Conservation (phyloP, 441 rosid species). For the Pelargonium myrrhifolium region DNA sequence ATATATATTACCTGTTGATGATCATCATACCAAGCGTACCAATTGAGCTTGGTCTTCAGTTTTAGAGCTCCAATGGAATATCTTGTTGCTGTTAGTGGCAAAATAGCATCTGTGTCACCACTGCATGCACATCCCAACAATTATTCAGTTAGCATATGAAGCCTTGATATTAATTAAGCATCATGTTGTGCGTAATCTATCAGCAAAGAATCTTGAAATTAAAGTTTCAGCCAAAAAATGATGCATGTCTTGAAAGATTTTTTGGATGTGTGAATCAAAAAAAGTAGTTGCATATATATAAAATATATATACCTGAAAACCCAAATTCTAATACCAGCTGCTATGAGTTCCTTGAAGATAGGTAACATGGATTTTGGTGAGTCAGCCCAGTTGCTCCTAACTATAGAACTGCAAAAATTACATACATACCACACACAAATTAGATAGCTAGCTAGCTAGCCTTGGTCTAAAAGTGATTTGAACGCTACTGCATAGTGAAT, state of each 20-base stretch:
- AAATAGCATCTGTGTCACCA: slow-evolving; percentile 35
- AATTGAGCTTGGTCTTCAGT: slow-evolving; percentile 20
- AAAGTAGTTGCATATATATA: not conserved
- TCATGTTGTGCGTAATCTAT: no score
- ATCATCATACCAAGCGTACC: slow-evolving; percentile 39
- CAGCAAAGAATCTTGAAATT: no score
- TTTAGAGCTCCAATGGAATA: slow-evolving; percentile 28
- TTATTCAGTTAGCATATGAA: no score
- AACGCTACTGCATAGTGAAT: no score
- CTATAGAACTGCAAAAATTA: slow-evolving; percentile 24
- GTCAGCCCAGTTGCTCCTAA: slow-evolving; percentile 49
- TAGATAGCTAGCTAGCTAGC: no score
- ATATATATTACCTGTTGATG: slow-evolving; percentile 26
- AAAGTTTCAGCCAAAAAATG: no score
- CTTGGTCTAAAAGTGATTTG: no score
- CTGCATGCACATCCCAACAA: slow-evolving; percentile 18
- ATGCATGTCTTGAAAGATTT: no score
- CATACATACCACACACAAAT: no score
- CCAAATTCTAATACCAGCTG: slow-evolving; percentile 50
- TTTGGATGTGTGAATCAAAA: no score
- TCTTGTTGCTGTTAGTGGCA: slow-evolving; percentile 38
- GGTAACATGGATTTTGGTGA: slow-evolving; percentile 65
- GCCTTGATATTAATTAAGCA: no score
- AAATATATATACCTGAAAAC: slow-evolving; percentile 53
- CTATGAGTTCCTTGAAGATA: slow-evolving; percentile 40